These are phyloP conservation scores for Pseudogymnoascus sp. DNA, from an alignment of 2,329 filamentous ascomycete genomes.

Conservation along the genomic window DNA sequence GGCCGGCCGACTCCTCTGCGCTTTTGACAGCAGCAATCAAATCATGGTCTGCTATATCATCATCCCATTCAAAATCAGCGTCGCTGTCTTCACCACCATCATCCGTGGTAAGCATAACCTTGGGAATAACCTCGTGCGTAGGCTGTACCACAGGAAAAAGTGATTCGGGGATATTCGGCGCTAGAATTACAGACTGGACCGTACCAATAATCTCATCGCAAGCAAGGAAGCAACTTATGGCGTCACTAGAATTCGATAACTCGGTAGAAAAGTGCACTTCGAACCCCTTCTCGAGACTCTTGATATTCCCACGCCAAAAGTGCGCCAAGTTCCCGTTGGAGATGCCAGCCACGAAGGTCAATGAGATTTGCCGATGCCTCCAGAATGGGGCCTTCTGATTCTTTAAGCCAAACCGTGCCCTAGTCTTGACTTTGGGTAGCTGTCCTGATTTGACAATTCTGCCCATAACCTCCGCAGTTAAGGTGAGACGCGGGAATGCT, in stretches of 20 bases:
- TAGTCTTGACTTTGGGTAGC: slow-evolving; percentile 51
- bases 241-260: slow-evolving; percentile 44
- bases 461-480: slow-evolving; percentile 32
- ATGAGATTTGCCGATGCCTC: slow-evolving; percentile 53
- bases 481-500: slow-evolving; percentile 55
- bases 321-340: slow-evolving; percentile 61
- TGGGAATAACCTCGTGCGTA: not conserved
- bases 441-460: slow-evolving; percentile 28
- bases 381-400: slow-evolving; percentile 60
- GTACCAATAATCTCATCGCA: slow-evolving; percentile 78
- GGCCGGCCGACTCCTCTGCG: slow-evolving; percentile 18
- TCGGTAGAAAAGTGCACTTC: slow-evolving; percentile 52
- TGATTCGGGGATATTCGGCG: slow-evolving; percentile 27
- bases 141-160: slow-evolving; percentile 24
- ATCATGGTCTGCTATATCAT: slow-evolving; percentile 35
- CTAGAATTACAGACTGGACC: slow-evolving; percentile 19
- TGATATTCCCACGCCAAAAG: slow-evolving; percentile 57
- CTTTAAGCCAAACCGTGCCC: slow-evolving; percentile 59
- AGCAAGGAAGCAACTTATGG: slow-evolving; percentile 61
- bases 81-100: slow-evolving; percentile 23
- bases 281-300: slow-evolving; percentile 49
- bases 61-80: slow-evolving; percentile 15
- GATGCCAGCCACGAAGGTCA: slow-evolving; percentile 68
- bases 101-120: not conserved
- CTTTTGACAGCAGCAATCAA: slow-evolving; percentile 30